Percentiles rank a stretch among this genome's conserved stretches.
phyloP scores from a whole-genome alignment of 306 rosid genomes.

The Vigna trinervia region DNA sequence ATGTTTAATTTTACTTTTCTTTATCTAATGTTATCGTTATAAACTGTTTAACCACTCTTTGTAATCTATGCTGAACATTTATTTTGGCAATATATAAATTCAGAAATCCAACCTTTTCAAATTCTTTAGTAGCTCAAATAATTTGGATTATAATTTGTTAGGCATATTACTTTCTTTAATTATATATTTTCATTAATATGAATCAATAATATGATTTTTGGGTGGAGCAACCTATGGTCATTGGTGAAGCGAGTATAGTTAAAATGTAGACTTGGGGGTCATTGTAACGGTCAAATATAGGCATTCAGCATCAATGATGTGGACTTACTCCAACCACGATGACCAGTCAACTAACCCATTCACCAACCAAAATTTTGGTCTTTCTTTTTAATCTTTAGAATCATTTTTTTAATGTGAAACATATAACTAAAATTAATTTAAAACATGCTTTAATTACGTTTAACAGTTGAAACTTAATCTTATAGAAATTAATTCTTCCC shows the following conservation, averaged over 20 bases:
- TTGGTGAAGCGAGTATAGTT: not conserved
- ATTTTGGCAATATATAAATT: not conserved
- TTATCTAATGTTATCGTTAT: too few species aligned
- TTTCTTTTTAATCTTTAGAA: not conserved
- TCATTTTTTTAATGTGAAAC: not conserved
- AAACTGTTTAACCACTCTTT: too few species aligned
- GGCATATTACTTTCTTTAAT: too few species aligned
- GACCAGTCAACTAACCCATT: not conserved
- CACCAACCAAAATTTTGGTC: not conserved
- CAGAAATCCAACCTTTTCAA: too few species aligned
- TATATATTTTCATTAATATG: not conserved
- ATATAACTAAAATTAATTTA: not conserved
- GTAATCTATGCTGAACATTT: not conserved
- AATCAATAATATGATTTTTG: not conserved
- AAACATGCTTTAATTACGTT: not conserved
- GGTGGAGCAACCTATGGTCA: not conserved
- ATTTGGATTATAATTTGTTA: too few species aligned
- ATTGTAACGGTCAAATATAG: not conserved
- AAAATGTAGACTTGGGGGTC: not conserved
- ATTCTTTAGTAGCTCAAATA: too few species aligned
- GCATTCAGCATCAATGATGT: not conserved
- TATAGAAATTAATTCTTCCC: too few species aligned
- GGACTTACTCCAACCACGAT: conserved; percentile 26
- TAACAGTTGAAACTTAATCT: not conserved
- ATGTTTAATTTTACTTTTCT: too few species aligned